phyloP scores from a whole-genome alignment of 768 basidiomycete species.

The Pleurotus citrinopileatus region DNA sequence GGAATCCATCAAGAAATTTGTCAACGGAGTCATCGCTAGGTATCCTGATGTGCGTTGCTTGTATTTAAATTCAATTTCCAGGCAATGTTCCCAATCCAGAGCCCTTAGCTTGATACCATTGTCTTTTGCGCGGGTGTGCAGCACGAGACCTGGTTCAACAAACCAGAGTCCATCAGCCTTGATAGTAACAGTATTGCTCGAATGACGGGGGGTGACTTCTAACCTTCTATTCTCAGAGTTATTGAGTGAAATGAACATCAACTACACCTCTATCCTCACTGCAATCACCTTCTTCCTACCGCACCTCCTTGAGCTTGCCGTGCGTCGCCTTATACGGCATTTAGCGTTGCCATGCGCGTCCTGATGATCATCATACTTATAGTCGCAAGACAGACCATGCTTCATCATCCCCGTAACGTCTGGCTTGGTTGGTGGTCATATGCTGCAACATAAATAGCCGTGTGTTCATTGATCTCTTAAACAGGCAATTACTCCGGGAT shows the following conservation, averaged over 20 bases:
- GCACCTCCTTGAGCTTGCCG: constrained; percentile 53
- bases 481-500: constrained; percentile 33
- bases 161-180: constrained; percentile 31
- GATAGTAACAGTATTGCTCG: too few relatives aligned
- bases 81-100: too few relatives aligned
- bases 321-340: constrained; percentile 16
- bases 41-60: constrained; percentile 15
- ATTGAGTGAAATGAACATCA: constrained; percentile 46
- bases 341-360: constrained; percentile 14
- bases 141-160: constrained; percentile 43
- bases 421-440: constrained; percentile 34
- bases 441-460: background rate
- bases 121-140: constrained; percentile 55
- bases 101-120: constrained; percentile 49
- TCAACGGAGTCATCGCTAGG: constrained; percentile 18
- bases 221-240: too few relatives aligned
- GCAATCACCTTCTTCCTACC: constrained; percentile 48
- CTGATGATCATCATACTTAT: too few relatives aligned
- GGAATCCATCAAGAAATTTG: constrained; percentile 25
- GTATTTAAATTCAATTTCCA: background rate
- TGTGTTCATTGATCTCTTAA: background rate
- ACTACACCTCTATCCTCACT: constrained; percentile 51
- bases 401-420: constrained; percentile 54
- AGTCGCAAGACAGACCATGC: constrained; percentile 44
- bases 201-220: too few relatives aligned